Base-by-base conservation (phyloP, 2,329 filamentous ascomycete species). In the Fusarium pseudoanthophilum region DNA sequence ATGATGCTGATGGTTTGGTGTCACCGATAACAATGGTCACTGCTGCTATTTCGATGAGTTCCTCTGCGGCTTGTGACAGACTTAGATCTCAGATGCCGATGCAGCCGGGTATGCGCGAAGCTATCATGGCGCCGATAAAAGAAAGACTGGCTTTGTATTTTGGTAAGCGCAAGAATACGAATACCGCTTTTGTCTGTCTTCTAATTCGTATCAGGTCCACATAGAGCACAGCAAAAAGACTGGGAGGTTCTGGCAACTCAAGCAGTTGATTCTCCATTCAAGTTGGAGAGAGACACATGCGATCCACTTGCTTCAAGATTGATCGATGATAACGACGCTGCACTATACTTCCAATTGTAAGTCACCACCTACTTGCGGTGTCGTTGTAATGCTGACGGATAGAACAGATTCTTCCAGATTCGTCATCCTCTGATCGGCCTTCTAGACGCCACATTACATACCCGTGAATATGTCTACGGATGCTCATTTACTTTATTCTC, bases 71-170 rank as follows among this genome's bases (percentile, higher is more conserved):
- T n/a, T 68, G 65, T 13, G 65, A 68, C 15, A 68, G 32, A 3
- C 30, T 68, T 11, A 28, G 64, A 2, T 68, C 65, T 18, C 65
- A 68, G 42, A 68, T 63, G 42, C 64, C 65, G 11, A 36, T 68
- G 30, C 65, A 62, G 8, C 64, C 65, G 4, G 65, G 65, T 11
- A 30, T 67, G 16, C 66, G 65, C 4, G 56, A 68, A 5, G 48
- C 65, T 13, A 68, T 68, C 16, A 68, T 68, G 65, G 65, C 64
- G 0, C 65, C 65, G 5, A 68, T 68, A 18, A 68, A 68, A 11
- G 65, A 68, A n/a, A 28, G 65, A 6, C 56, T 68, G 1, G 64
- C 56, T 7, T 15, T 21, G 28, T 68, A 68, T 48, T 68, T 68
- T 24, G 43, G 65, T 68, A 34, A 34, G 32, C 32, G 13, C 5